These are phyloP conservation scores for Kockovaella imperatae DNA, from an alignment of 768 basidiomycete genomes.

Conservation along the genomic window DNA sequence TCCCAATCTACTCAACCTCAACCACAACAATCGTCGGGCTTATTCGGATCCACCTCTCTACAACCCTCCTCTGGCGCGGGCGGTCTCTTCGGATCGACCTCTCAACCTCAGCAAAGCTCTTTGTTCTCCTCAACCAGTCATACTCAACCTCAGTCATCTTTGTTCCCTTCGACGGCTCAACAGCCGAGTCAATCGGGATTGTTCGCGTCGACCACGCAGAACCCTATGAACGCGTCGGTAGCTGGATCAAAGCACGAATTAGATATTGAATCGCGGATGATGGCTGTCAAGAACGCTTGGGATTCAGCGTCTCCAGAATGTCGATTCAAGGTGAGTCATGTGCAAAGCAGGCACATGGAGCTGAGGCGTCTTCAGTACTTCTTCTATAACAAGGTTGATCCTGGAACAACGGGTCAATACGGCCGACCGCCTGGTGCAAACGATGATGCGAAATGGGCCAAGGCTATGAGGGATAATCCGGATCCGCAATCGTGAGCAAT, in stretches of 20 bases:
- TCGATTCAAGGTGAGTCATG: constrained; percentile 36
- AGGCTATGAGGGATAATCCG: constrained; percentile 40
- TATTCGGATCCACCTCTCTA: neutral
- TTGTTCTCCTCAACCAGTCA: constrained; percentile 4
- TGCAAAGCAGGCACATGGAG: neutral
- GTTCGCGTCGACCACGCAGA: constrained; percentile 5
- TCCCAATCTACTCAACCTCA: neutral
- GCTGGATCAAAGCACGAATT: constrained; percentile 15
- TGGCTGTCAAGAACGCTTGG: constrained; percentile 37
- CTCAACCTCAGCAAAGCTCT: constrained; percentile 7
- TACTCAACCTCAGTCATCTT: constrained; percentile 8
- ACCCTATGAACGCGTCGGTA: neutral
- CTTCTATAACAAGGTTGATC: constrained; percentile 42
- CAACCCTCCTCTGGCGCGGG: neutral
- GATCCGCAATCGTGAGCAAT: constrained; percentile 31
- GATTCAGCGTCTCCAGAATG: constrained; percentile 31
- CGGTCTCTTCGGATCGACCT: constrained; percentile 5
- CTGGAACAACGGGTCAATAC: constrained; percentile 35
- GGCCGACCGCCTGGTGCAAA: constrained; percentile 34
- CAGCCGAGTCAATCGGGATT: constrained; percentile 7
- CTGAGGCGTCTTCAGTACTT: constrained; percentile 33
- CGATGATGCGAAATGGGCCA: constrained; percentile 41
- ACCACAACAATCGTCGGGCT: neutral
- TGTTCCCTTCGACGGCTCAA: too few relatives aligned
- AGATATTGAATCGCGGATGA: constrained; percentile 38